phyloP scores from a whole-genome alignment of 2,329 filamentous ascomycete genomes.

The Monosporascus sp. region DNA sequence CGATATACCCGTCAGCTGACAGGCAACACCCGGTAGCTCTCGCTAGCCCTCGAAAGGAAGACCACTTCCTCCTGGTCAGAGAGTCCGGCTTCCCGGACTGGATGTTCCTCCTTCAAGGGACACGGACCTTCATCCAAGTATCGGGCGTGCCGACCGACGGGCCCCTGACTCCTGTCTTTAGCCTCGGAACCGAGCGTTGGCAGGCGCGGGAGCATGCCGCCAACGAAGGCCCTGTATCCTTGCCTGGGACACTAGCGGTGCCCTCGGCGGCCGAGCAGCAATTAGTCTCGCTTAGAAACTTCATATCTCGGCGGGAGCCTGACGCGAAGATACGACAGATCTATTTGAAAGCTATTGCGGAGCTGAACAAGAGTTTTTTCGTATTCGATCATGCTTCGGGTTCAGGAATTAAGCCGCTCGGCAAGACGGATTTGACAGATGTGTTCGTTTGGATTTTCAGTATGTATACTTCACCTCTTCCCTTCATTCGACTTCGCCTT shows the following conservation, averaged over 20 bases:
- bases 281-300: neutral
- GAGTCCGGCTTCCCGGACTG: constrained; percentile 18
- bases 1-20: too few relatives aligned
- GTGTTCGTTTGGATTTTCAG: constrained; percentile 28
- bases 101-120: constrained; percentile 17
- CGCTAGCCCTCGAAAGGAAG: constrained; percentile 8
- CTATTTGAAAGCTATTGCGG: constrained; percentile 5
- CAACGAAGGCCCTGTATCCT: neutral
- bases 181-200: constrained; percentile 3
- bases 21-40: constrained; percentile 1
- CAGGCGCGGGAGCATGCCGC: neutral
- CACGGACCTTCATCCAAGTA: constrained; percentile 5
- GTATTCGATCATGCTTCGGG: neutral
- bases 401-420: too few relatives aligned
- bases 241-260: neutral
- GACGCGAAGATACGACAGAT: neutral
- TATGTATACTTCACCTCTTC: too few relatives aligned
- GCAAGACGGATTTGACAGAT: constrained; percentile 13
- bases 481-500: too few relatives aligned
- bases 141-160: neutral
- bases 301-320: neutral
- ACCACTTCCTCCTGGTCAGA: constrained; percentile 6
- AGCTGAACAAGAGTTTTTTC: constrained; percentile 8
- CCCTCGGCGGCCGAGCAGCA: too few relatives aligned
- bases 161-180: constrained; percentile 7